Percentiles rank a stretch among this genome's conserved stretches.
phyloP scores from a whole-genome alignment of 2,329 filamentous ascomycete species.

The Pyrenophora teres region DNA sequence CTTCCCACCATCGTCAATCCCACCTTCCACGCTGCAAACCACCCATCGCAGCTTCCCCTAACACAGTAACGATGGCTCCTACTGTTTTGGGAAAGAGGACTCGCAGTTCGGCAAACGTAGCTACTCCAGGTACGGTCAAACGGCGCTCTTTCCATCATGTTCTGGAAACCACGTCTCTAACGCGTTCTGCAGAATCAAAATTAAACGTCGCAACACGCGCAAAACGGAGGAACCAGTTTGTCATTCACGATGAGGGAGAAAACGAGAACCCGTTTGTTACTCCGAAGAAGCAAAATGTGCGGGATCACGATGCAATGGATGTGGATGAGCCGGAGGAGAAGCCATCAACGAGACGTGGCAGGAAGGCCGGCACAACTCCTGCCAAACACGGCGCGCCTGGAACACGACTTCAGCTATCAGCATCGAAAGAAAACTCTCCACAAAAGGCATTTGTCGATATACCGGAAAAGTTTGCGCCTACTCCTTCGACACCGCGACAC shows the following conservation, averaged over 20 bases:
- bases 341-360: conserved; percentile 44
- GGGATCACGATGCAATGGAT: conserved; percentile 51
- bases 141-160: conserved; percentile 9
- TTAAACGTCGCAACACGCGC: conserved; percentile 42
- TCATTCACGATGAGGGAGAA: conserved; percentile 65
- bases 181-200: conserved; percentile 30
- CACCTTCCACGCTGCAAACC: conserved; percentile 28
- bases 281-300: conserved; percentile 39
- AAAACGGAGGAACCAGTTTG: conserved; percentile 53
- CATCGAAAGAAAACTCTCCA: conserved; percentile 54
- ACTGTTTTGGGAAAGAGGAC: conserved; percentile 48
- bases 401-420: conserved; percentile 50
- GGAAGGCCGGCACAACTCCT: conserved; percentile 45
- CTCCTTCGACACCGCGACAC: conserved; percentile 76
- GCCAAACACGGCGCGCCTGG: conserved; percentile 55
- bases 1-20: conserved; percentile 18
- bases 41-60: conserved; percentile 27
- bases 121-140: conserved; percentile 34
- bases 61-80: conserved; percentile 34
- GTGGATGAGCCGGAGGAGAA: conserved; percentile 50
- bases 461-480: conserved; percentile 51
- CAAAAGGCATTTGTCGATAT: conserved; percentile 56
- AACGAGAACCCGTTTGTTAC: conserved; percentile 65
- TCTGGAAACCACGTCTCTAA: conserved; percentile 29
- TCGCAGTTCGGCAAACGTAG: conserved; percentile 36